Conservation (phyloP, 1,284 basidiomycete species). For the Cutaneotrichosporon cutaneum region DNA sequence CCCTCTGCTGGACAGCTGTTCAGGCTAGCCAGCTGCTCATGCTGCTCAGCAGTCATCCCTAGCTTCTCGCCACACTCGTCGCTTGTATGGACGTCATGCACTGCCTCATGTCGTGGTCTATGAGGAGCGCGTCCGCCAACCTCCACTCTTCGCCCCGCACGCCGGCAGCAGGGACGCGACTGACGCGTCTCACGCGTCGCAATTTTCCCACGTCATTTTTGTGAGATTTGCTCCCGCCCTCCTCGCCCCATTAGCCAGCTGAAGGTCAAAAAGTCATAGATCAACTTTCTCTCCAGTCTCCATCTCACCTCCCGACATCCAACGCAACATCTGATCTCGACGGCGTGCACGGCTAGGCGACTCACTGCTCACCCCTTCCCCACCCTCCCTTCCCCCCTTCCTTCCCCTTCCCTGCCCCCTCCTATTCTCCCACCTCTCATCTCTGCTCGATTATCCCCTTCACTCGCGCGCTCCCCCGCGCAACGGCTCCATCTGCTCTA, state of each 20-base stretch:
- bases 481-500: conserved; percentile 48
- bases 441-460: conserved; percentile 1
- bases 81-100: background rate
- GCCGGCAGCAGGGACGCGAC: background rate
- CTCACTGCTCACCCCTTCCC: conserved; percentile 1
- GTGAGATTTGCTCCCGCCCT: background rate
- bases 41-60: too few relatives aligned
- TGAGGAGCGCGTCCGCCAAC: background rate
- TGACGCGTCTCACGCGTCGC: background rate
- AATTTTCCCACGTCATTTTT: background rate
- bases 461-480: background rate
- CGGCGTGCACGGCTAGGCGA: too few relatives aligned
- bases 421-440: conserved; percentile 1
- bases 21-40: too few relatives aligned
- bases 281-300: background rate
- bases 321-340: background rate
- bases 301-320: background rate
- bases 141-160: background rate
- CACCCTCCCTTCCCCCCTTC: background rate
- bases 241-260: background rate
- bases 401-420: background rate
- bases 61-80: too few relatives aligned
- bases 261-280: background rate
- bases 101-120: background rate
- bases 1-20: too few relatives aligned